Conservation (phyloP, 179 eudicot species). For the Corrigiola litoralis region DNA sequence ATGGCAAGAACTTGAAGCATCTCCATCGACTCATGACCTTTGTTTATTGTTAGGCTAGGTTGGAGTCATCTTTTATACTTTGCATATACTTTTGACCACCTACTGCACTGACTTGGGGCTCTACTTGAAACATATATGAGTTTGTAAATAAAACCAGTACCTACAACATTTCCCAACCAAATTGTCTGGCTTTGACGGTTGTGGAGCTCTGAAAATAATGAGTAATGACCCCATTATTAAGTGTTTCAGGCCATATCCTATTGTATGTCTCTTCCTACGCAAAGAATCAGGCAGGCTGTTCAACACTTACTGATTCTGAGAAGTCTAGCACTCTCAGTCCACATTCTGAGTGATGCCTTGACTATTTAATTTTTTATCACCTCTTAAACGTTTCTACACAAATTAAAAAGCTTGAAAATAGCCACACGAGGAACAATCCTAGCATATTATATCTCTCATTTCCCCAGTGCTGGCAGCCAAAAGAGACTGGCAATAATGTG, state of each 20-base stretch:
- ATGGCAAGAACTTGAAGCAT: slow-evolving; percentile 6
- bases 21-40: background rate
- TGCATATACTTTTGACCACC: background rate
- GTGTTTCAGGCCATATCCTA: too few species aligned
- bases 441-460: background rate
- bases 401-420: background rate
- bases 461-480: background rate
- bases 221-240: too few species aligned
- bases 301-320: background rate
- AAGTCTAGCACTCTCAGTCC: background rate
- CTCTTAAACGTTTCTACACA: background rate
- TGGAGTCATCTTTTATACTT: background rate
- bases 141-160: slow-evolving; percentile 10
- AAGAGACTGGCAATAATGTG: slow-evolving; percentile 9
- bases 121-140: background rate
- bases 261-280: too few species aligned
- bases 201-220: too few species aligned
- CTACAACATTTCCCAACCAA: background rate
- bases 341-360: background rate
- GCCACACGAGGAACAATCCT: background rate
- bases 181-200: background rate
- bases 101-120: background rate
- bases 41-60: background rate
- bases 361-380: background rate
- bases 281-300: too few species aligned